phyloP scores from a whole-genome alignment of 352 stramenopile genomes.

The Phytophthora fragariaefolia region DNA sequence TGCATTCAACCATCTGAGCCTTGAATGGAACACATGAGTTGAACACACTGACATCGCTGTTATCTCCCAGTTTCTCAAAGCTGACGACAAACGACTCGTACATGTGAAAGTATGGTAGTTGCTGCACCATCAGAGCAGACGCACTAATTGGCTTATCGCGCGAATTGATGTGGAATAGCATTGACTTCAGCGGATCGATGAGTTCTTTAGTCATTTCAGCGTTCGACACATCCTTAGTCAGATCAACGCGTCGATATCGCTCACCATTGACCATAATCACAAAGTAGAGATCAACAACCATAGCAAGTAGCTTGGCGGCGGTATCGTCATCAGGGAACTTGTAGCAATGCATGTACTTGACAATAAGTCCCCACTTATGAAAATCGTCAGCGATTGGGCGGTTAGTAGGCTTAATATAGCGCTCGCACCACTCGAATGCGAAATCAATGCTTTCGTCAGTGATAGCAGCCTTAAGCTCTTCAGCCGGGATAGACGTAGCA shows the following conservation, averaged over 20 bases:
- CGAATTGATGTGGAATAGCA: background rate
- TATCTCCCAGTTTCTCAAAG: background rate
- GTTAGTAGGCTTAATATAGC: background rate
- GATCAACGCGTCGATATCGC: background rate
- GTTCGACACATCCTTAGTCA: background rate
- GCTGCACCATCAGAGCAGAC: background rate
- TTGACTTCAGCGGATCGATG: background rate
- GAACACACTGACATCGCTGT: background rate
- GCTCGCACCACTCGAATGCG: background rate
- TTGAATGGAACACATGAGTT: background rate
- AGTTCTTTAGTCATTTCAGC: slow-evolving; percentile 1
- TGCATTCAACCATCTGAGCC: background rate
- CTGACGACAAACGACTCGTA: background rate
- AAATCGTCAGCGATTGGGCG: background rate
- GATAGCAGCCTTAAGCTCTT: background rate
- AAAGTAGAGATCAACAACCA: background rate
- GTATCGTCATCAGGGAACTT: background rate
- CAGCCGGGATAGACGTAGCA: background rate
- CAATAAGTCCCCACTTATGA: background rate
- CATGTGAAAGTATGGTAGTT: background rate
- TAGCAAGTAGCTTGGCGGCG: background rate
- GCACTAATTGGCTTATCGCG: background rate
- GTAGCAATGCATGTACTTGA: slow-evolving; percentile 4
- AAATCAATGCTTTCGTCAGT: background rate
- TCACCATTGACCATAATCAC: background rate